Conservation (phyloP, 352 stramenopile species). For the Phytopythium oedochilum region DNA sequence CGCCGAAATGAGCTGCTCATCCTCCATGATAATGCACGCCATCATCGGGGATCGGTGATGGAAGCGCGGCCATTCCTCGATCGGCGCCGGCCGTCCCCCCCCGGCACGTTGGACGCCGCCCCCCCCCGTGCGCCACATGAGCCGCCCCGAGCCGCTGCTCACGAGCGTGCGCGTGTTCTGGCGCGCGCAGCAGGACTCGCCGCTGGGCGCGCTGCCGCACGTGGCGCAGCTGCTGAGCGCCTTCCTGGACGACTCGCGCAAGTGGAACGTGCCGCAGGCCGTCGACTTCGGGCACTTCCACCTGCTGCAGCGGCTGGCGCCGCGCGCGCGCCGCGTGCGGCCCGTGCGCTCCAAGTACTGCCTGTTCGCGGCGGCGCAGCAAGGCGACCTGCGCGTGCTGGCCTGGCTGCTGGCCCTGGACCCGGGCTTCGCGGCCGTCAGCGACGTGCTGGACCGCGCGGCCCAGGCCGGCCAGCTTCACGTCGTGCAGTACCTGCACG, state of each 20-base stretch:
- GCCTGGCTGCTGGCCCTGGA: slow-evolving; percentile 22
- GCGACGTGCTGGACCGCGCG: slow-evolving; percentile 20
- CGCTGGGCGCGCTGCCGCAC: slow-evolving; percentile 5
- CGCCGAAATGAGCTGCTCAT: neutral
- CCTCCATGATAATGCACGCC: neutral
- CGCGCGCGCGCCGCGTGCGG: slow-evolving; percentile 12
- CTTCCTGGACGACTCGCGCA: slow-evolving; percentile 9
- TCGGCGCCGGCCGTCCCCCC: neutral
- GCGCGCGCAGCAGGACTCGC: slow-evolving; percentile 2
- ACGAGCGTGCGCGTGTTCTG: slow-evolving; percentile 7
- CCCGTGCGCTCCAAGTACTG: slow-evolving; percentile 16
- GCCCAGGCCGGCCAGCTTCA: slow-evolving; percentile 24
- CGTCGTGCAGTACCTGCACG: slow-evolving; percentile 25
- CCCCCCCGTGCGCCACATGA: neutral
- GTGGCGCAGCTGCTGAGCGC: slow-evolving; percentile 6
- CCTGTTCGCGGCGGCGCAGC: slow-evolving; percentile 21
- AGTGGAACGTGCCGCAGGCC: slow-evolving; percentile 16
- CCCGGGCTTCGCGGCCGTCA: slow-evolving; percentile 8
- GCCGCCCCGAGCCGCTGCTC: neutral
- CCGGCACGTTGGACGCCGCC: neutral
- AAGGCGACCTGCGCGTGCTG: slow-evolving; percentile 14
- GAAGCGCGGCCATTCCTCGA: neutral
- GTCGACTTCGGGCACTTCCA: slow-evolving; percentile 23
- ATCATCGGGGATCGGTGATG: neutral
- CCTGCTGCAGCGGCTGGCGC: slow-evolving; percentile 21